Evolutionary conservation across 805 yeast genomes (phyloP), one percentile per base, ranked within the genome.

Genomic region (Hanseniaspora singularis): DNA sequence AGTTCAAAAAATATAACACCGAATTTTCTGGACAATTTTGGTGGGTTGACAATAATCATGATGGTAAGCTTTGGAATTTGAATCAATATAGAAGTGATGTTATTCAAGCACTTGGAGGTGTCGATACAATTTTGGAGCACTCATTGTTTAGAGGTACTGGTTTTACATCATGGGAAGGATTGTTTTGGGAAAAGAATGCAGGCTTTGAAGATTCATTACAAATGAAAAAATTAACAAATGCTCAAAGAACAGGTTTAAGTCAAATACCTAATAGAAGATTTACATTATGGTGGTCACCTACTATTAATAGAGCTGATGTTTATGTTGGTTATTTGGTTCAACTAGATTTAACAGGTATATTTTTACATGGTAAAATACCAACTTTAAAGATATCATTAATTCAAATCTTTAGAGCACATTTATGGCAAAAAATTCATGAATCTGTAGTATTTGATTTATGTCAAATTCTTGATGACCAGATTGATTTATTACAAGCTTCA

Each of bases 251-350:
- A 4, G 99, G 99, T 60, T 72, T 92, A 53, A 84, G 94, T 58
- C 99, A 92, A 65, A 89, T 92, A 57, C 99, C 99, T 3, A 92
- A 92, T 60, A 79, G 99, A 61, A 74, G 99, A 38, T 92, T 92
- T 60, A 92, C 98, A 0, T 67, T 92, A 26, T 92, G 99, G 99
- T 92, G 99, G 99, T 87, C 96, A 0, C 99, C 99, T 5, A 92
- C 99, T 0, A 92, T 92, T 56, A 92, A 92, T 58, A 74, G 99
- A 53, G 98, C 98, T 5, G 92, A 92, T 58, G 97, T 92, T 22
- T 92, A 92, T 59, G 96, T 92, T 49, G 99, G 99, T 23, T 92
- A 92, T 67, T 70, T 88, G 57, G 98, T 92, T 24, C 99, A 92
- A 61, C 69, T 92, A 38, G 99, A 92, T 64, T 68, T 92, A 58